phyloP scores from a whole-genome alignment of 1,284 basidiomycete genomes.

The Athelia psychrophila region DNA sequence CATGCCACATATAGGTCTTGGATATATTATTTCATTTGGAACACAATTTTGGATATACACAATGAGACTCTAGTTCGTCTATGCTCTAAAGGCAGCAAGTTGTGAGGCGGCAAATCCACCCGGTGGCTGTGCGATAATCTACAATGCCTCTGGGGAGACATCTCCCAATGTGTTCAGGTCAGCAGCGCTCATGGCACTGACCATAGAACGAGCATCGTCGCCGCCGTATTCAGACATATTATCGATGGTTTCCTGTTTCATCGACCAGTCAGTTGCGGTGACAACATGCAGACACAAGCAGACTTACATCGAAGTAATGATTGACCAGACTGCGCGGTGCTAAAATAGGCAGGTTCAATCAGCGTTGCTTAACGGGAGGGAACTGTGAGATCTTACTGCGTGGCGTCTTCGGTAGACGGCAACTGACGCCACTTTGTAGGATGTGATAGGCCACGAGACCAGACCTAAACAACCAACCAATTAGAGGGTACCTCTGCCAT shows the following conservation, averaged over 20 bases:
- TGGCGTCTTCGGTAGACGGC: slow-evolving; percentile 84
- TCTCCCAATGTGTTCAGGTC: slow-evolving; percentile 70
- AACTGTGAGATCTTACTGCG: slow-evolving; percentile 55
- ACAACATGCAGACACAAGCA: slow-evolving; percentile 1
- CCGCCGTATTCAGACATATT: slow-evolving; percentile 66
- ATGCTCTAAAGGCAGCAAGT: not conserved
- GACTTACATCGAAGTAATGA: slow-evolving; percentile 90
- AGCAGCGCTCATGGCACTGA: slow-evolving; percentile 56
- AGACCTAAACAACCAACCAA: slow-evolving; percentile 49
- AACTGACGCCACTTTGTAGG: slow-evolving; percentile 81
- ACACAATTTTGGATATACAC: not conserved
- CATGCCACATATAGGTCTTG: slow-evolving; percentile 28
- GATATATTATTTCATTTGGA: slow-evolving; percentile 23
- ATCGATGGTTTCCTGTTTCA: slow-evolving; percentile 67
- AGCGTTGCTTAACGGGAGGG: not conserved
- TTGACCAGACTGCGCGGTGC: slow-evolving; percentile 86
- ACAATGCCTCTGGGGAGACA: slow-evolving; percentile 76
- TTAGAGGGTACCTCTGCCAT: not conserved
- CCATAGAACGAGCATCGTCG: slow-evolving; percentile 59
- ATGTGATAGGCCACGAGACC: slow-evolving; percentile 93
- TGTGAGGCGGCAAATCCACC: too few species aligned
- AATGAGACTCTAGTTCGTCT: not conserved
- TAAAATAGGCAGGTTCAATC: slow-evolving; percentile 26
- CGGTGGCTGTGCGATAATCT: too few species aligned
- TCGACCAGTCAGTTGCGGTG: slow-evolving; percentile 5